Evolutionary conservation across 768 basidiomycete genomes (phyloP).

Genomic region (Leucocoprinus birnbaumii): DNA sequence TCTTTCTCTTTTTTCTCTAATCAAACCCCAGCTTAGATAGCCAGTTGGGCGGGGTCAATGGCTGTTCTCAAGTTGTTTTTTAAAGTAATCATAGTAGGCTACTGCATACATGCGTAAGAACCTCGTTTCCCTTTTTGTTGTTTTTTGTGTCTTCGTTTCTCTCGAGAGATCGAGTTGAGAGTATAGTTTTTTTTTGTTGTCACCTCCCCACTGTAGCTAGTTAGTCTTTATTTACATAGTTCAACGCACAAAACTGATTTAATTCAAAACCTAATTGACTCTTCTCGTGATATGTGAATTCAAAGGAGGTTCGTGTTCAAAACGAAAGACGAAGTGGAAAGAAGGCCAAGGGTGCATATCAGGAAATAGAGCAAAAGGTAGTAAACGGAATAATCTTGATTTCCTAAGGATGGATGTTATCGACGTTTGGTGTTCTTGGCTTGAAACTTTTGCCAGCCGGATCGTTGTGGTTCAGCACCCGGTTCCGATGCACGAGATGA

Average conservation of each 20-base stretch:
- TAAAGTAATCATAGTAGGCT: background rate
- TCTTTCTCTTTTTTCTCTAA: background rate
- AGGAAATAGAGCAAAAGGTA: too few species aligned
- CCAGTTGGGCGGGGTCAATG: too few species aligned
- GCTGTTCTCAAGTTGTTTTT: background rate
- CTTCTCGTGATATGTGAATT: background rate
- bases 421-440: slow-evolving; percentile 31
- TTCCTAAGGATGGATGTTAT: slow-evolving; percentile 17
- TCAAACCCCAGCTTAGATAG: background rate
- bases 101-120: background rate
- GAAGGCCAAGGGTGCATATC: too few species aligned
- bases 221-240: slow-evolving; percentile 12
- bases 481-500: background rate
- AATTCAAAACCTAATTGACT: slow-evolving; percentile 7
- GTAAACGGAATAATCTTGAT: too few species aligned
- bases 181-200: background rate
- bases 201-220: slow-evolving; percentile 8
- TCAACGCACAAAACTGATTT: slow-evolving; percentile 3
- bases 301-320: background rate
- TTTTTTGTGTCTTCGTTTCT: too few species aligned
- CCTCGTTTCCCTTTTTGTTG: background rate
- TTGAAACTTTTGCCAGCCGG: slow-evolving; percentile 62
- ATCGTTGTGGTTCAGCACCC: slow-evolving; percentile 30
- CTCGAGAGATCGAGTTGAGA: too few species aligned
- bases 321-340: too few species aligned